Evolutionary conservation across 139 green algal genomes (phyloP), one percentile per base, ranked within the genome.

Genomic region (Volvox africanus): DNA sequence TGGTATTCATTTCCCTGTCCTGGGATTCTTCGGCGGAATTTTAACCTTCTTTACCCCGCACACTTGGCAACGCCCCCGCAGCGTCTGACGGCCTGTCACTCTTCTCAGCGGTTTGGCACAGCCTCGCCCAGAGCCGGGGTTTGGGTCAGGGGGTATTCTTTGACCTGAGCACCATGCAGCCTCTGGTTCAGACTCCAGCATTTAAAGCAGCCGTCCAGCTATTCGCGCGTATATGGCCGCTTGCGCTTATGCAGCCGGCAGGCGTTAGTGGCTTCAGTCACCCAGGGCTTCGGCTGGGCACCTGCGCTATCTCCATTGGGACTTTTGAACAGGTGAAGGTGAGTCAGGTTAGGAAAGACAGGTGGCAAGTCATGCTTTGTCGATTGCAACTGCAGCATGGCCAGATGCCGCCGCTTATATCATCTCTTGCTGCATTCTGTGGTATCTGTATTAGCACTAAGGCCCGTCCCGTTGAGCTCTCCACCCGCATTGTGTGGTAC

Each of bases 301-400:
- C 3, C 0, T 89, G 84, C 36, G 69, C 69, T 0, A 21, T 89
- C 12, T 50, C 44, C 0, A 30, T 89, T 24, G 69, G 69, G 2
- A 73, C 37, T 1, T 36, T 89, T n/a, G 84, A 82, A 68, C 84
- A 82, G 26, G 44, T 82, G 26, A 89, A 89, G 84, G 83, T 81
- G 30, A 55, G 44, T 55, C 44, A 55, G 44, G 44, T 55, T 55
- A 55, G 44, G 44, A 55, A 55, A 55, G 44, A 9, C 44, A 55
- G 44, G 44, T 5, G 44, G 44, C 44, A 55, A 5, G 44, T 9
- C 44, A 55, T 55, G 44, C 44, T 9, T 55, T 55, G 44, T 14
- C 44, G 44, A 9, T 55, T 55, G 44, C 44, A 55, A 55, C 44
- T 9, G 44, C 9, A n/a, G n/a, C n/a, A n/a, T n/a, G n/a, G 44